Base-by-base conservation (phyloP, 202 grass and related monocot genomes). In the Sporobolus alterniflorus region DNA sequence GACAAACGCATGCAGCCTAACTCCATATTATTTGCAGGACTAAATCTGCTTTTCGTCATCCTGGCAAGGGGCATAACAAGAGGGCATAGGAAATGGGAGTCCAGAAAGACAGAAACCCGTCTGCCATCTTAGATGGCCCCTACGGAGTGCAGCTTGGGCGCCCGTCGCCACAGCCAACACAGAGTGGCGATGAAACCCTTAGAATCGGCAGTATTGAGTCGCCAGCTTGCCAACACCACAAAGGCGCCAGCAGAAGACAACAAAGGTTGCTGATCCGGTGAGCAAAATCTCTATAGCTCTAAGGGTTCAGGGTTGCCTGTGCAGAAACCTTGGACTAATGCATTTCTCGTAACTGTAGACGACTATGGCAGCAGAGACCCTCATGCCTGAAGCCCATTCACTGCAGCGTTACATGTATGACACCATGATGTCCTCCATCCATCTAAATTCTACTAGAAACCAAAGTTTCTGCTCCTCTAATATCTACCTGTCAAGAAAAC, bases 351-450 rank as follows among this genome's bases (percentile, higher is more conserved):
- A 43, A 74, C 70, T 82, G 72, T 88, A 95, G 92, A 50, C 74
- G 84, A 71, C 60, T 93, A 24, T 98, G 90, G 95, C 83, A 91
- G 67, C 90, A 98, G 34, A 80, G 79, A 40, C 95, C 92, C 9
- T 81, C 92, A 21, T 93, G 84, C 78, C 78, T 98, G 79, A 91
- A 94, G 76, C 92, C 95, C 33, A 86, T 98, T 80, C 90, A 91
- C 62, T 90, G 92, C n/a, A 71, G 63, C 69, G 88, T 95, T 63
- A 80, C 87, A 47, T 92, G 92, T 94, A 92, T 50, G 84, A 9
- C 30, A 33, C 29, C 33, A 64, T n/a, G 17, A 65, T 1, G 8
- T 12, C 28, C 61, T 52, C 29, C 49, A 32, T 77, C 54, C 64
- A 40, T 63, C 25, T 28, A 13, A 12, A 46, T 46, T 46, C 7